Evolutionary conservation across 2,329 filamentous ascomycete species (phyloP).

Genomic region (Bisporella sp.): DNA sequence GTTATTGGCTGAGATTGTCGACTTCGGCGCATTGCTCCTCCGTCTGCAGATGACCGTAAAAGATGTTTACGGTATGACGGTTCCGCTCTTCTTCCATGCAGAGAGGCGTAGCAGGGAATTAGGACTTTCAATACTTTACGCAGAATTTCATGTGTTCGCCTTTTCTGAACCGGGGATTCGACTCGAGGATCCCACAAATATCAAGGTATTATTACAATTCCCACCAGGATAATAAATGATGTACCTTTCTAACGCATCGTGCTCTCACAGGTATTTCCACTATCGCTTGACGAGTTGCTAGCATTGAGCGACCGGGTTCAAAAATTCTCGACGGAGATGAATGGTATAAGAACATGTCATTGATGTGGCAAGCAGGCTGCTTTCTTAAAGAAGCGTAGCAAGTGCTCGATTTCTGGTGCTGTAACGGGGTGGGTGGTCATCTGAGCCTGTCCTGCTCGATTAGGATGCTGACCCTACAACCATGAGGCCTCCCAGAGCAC

Average conservation of each 20-base stretch:
- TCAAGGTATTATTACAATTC: slow-evolving; percentile 7
- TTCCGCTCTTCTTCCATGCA: slow-evolving; percentile 24
- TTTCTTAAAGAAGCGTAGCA: slow-evolving; percentile 12
- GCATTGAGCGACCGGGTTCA: slow-evolving; percentile 12
- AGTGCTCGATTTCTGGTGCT: slow-evolving; percentile 18
- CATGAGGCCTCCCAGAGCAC: slow-evolving; percentile 16
- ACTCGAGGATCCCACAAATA: slow-evolving; percentile 4
- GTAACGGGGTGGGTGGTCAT: slow-evolving; percentile 10
- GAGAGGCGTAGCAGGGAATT: slow-evolving; percentile 17
- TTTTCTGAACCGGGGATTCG: slow-evolving; percentile 7
- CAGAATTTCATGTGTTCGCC: slow-evolving; percentile 3
- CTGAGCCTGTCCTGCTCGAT: neutral
- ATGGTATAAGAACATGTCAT: slow-evolving; percentile 9
- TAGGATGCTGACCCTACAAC: slow-evolving; percentile 8
- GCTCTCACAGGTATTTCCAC: slow-evolving; percentile 8
- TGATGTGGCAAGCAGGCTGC: slow-evolving; percentile 10
- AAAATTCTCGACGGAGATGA: slow-evolving; percentile 9
- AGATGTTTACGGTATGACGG: slow-evolving; percentile 17
- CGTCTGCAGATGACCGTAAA: slow-evolving; percentile 20
- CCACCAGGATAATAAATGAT: neutral
- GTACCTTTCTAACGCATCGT: slow-evolving; percentile 2
- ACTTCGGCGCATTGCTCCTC: slow-evolving; percentile 7
- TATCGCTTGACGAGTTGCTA: slow-evolving; percentile 7
- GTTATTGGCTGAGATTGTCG: slow-evolving; percentile 13
- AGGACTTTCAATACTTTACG: slow-evolving; percentile 10